Percentiles rank a stretch among this genome's conserved stretches.
These are phyloP conservation scores for Dacryopinax spathularia DNA, from an alignment of 768 basidiomycete genomes.

Conservation along the genomic window DNA sequence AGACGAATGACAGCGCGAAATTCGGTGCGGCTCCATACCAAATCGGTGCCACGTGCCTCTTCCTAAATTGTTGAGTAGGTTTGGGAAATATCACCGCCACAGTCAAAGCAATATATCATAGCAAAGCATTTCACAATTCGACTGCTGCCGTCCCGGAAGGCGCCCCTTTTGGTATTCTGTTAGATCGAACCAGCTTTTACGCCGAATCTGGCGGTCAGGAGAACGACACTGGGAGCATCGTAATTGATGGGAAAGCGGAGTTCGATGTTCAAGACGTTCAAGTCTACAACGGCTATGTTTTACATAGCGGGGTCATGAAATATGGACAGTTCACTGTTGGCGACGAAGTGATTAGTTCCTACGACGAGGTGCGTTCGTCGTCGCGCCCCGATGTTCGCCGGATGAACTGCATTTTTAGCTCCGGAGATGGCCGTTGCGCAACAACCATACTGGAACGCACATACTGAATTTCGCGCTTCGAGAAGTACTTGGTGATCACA, in stretches of 20 bases:
- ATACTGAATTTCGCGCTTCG: slow-evolving; percentile 90
- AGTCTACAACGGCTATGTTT: slow-evolving; percentile 85
- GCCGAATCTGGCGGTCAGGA: slow-evolving; percentile 97
- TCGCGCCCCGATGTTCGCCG: neutral
- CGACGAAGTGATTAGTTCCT: slow-evolving; percentile 72
- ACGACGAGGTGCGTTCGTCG: slow-evolving; percentile 65
- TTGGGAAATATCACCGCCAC: slow-evolving; percentile 61
- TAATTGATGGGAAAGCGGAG: slow-evolving; percentile 79
- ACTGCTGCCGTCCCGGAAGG: slow-evolving; percentile 53
- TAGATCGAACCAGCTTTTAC: slow-evolving; percentile 91
- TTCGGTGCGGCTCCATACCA: slow-evolving; percentile 49
- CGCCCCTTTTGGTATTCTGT: slow-evolving; percentile 64
- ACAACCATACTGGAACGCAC: slow-evolving; percentile 97
- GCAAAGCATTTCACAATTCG: slow-evolving; percentile 56
- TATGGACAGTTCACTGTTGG: slow-evolving; percentile 72
- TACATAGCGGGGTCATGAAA: slow-evolving; percentile 81
- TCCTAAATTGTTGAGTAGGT: slow-evolving; percentile 37
- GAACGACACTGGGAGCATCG: slow-evolving; percentile 87
- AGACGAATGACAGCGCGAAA: slow-evolving; percentile 87
- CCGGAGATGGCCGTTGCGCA: slow-evolving; percentile 87
- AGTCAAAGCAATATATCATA: slow-evolving; percentile 73
- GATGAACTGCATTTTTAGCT: slow-evolving; percentile 33
- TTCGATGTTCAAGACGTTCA: slow-evolving; percentile 92
- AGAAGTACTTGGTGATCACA: slow-evolving; percentile 89
- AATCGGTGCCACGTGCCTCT: neutral